Percentiles rank a stretch among this genome's conserved stretches.
Conservation (phyloP, 371 early-diverging fungal species). For the Mortierella sp. region DNA sequence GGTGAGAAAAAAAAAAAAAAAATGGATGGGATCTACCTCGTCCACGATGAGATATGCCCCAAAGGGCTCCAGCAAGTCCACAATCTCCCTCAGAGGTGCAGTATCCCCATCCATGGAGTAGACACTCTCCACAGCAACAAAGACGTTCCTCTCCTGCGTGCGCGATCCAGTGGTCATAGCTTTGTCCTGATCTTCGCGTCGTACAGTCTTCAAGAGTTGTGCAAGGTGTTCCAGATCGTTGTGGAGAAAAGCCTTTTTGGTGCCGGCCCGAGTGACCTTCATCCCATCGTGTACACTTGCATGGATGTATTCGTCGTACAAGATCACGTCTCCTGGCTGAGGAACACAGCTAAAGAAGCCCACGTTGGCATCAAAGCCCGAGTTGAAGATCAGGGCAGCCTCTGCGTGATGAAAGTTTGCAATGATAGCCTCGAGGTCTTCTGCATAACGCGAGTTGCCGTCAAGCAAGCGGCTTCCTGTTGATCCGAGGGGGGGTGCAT, state of each 20-base stretch:
- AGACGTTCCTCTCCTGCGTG: constrained; percentile 58
- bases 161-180: constrained; percentile 1
- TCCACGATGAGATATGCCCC: constrained; percentile 55
- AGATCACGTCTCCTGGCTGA: constrained; percentile 71
- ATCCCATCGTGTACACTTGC: constrained; percentile 88
- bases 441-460: constrained; percentile 75
- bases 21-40: constrained; percentile 36
- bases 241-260: constrained; percentile 68
- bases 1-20: constrained; percentile 12
- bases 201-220: constrained; percentile 33
- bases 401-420: constrained; percentile 72
- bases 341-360: constrained; percentile 75
- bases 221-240: constrained; percentile 69
- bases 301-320: constrained; percentile 82
- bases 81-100: constrained; percentile 75
- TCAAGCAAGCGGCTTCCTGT: constrained; percentile 83
- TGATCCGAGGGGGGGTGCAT: constrained; percentile 67
- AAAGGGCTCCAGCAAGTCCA: constrained; percentile 59
- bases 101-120: constrained; percentile 90
- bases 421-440: constrained; percentile 68
- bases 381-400: constrained; percentile 80
- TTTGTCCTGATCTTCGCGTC: constrained; percentile 31
- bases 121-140: constrained; percentile 81
- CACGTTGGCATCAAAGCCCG: constrained; percentile 87
- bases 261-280: constrained; percentile 65